Evolutionary conservation across 2,329 filamentous ascomycete genomes (phyloP).

Genomic region (Pyrenochaeta sp.): DNA sequence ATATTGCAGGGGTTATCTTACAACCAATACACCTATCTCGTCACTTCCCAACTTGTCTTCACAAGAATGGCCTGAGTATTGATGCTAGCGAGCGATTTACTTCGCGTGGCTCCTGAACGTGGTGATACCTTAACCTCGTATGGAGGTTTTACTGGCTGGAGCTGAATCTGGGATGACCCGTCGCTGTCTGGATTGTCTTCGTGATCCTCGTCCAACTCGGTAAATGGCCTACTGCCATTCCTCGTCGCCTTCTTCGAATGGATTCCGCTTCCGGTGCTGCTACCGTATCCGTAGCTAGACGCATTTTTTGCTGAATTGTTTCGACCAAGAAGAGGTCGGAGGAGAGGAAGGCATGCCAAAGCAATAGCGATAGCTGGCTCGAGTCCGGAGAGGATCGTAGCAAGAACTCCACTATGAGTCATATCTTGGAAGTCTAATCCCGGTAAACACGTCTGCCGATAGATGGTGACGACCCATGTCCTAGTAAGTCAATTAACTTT

Average conservation of each 20-base stretch:
- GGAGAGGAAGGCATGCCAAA: conserved; percentile 26
- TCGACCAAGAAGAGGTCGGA: conserved; percentile 18
- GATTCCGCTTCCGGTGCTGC: conserved; percentile 2
- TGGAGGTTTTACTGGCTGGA: conserved; percentile 4
- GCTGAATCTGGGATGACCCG: conserved; percentile 7
- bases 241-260: conserved; percentile 8
- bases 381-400: conserved; percentile 27
- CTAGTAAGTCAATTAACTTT: conserved; percentile 7
- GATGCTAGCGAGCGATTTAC: too few species aligned
- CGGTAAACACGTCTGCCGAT: conserved; percentile 22
- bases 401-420: conserved; percentile 23
- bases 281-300: conserved; percentile 3
- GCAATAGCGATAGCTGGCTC: conserved; percentile 30
- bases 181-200: too few species aligned
- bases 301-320: not conserved
- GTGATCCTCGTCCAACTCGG: conserved; percentile 3
- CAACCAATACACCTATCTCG: too few species aligned
- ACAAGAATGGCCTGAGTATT: too few species aligned
- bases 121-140: too few species aligned
- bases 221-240: not conserved
- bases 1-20: too few species aligned
- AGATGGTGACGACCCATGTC: conserved; percentile 33
- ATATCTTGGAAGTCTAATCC: conserved; percentile 24
- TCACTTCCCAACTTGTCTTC: too few species aligned
- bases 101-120: too few species aligned